These are phyloP conservation scores for Bipolaris bicolor DNA, from an alignment of 2,329 filamentous ascomycete species.

Conservation along the genomic window DNA sequence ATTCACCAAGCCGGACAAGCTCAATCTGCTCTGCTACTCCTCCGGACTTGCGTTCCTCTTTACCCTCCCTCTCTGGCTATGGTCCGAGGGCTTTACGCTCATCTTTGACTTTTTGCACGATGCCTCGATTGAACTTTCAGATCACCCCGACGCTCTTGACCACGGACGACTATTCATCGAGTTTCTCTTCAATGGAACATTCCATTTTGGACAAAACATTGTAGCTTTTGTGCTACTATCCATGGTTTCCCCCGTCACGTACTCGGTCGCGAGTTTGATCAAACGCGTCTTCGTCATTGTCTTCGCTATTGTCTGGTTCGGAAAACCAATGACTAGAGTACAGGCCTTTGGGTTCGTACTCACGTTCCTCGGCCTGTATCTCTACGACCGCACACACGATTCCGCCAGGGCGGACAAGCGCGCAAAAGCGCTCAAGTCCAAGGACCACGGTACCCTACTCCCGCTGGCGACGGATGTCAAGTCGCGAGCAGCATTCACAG, in stretches of 20 bases:
- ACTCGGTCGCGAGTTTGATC: slow-evolving; percentile 93
- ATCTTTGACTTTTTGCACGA: slow-evolving; percentile 80
- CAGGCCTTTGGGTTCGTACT: slow-evolving; percentile 86
- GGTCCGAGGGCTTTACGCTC: slow-evolving; percentile 81
- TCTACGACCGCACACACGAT: slow-evolving; percentile 92
- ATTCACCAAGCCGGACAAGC: slow-evolving; percentile 87
- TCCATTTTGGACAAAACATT: slow-evolving; percentile 96
- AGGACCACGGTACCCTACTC: slow-evolving; percentile 68
- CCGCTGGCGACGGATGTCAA: slow-evolving; percentile 61
- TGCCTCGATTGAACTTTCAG: slow-evolving; percentile 76
- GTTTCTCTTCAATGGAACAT: slow-evolving; percentile 95
- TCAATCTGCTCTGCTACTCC: slow-evolving; percentile 97
- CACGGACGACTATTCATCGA: slow-evolving; percentile 72
- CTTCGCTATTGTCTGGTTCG: slow-evolving; percentile 95
- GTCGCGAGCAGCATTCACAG: slow-evolving; percentile 45
- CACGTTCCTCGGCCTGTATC: slow-evolving; percentile 89
- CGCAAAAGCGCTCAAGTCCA: slow-evolving; percentile 68
- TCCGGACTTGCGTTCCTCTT: slow-evolving; percentile 89
- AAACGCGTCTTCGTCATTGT: slow-evolving; percentile 98
- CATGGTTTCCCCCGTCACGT: slow-evolving; percentile 94
- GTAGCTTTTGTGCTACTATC: slow-evolving; percentile 91
- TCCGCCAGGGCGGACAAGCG: slow-evolving; percentile 85
- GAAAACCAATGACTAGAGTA: slow-evolving; percentile 80
- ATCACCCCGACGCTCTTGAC: slow-evolving; percentile 74
- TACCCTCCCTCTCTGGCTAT: slow-evolving; percentile 90